Evolutionary conservation across 2,329 filamentous ascomycete species (phyloP), one percentile per base, ranked within the genome.

Genomic region (Fusarium hainanense): DNA sequence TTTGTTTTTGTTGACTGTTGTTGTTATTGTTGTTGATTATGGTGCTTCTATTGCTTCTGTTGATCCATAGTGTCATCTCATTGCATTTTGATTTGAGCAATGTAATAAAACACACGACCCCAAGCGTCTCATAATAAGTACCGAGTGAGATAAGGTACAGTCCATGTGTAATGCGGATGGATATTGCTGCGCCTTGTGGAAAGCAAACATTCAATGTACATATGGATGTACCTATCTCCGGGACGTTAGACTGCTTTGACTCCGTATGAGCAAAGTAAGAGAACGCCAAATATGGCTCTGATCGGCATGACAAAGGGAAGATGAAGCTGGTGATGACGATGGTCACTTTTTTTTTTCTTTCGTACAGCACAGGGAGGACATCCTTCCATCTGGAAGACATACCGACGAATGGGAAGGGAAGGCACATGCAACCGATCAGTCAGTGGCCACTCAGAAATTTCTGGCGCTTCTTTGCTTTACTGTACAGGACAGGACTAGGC

Each of bases 381-480:
- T 47, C 34, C n/a, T 57, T 20, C 32, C 46, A 34, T 47, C 41
- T 59, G 48, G 67, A 25, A 20, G 21, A 50, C 30, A 42, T 41
- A 30, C 49, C 25, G 57, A 51, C 62, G 62, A 56, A 70, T 63
- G 50, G 34, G 18, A 37, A 63, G 54, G 62, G n/a, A 58, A 48
- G 56, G 54, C 32, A 46, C 16, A 50, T 65, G 54, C 32, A 50
- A 50, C 40, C 21, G 46, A 63, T 46, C 57, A 58, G 54, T 52
- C 62, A 54, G 61, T 67, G 41, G 66, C 62, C 62, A 70, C 49
- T 49, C 63, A 70, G 52, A 70, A 68, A 63, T 66, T 57, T 50
- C 34, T 28, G 44, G 56, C 49, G 56, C 50, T 60, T 66, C 58
- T 40, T 52, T 46, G 30, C 46, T 32, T 43, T 32, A 59, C 18